Evolutionary conservation across 176 grass and related monocot species (phyloP).

Genomic region (Lolium multiflorum): DNA sequence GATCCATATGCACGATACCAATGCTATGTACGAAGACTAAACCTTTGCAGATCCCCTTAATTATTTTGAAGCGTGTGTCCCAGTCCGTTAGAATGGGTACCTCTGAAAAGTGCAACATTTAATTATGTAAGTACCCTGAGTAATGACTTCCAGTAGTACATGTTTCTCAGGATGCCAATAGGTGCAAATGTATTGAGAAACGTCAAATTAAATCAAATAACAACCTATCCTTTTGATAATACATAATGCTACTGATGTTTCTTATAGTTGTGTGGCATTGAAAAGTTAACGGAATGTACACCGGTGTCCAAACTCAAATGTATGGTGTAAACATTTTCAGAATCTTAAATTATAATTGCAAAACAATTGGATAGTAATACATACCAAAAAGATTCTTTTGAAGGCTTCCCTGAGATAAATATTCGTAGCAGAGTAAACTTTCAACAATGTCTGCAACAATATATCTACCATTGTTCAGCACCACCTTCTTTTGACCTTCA

Average conservation of each 20-base stretch:
- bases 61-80: conserved; percentile 36
- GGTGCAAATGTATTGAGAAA: background rate
- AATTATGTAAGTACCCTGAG: background rate
- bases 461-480: conserved; percentile 41
- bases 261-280: background rate
- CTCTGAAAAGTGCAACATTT: background rate
- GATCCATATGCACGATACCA: conserved; percentile 41
- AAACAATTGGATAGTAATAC: background rate
- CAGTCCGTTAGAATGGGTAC: background rate
- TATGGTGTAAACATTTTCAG: background rate
- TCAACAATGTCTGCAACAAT: conserved; percentile 39
- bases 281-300: background rate
- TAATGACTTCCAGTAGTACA: background rate
- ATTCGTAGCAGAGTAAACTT: conserved; percentile 40
- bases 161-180: background rate
- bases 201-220: background rate
- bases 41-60: conserved; percentile 39
- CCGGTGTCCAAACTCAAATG: background rate
- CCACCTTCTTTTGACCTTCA: conserved; percentile 47
- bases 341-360: background rate
- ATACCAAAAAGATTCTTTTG: conserved; percentile 44
- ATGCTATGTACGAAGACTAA: conserved; percentile 34
- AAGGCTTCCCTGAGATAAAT: conserved; percentile 37
- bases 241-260: background rate
- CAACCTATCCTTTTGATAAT: background rate